Base-by-base conservation (phyloP, 129 eudicot genomes). In the Scalesia atractyloides region DNA sequence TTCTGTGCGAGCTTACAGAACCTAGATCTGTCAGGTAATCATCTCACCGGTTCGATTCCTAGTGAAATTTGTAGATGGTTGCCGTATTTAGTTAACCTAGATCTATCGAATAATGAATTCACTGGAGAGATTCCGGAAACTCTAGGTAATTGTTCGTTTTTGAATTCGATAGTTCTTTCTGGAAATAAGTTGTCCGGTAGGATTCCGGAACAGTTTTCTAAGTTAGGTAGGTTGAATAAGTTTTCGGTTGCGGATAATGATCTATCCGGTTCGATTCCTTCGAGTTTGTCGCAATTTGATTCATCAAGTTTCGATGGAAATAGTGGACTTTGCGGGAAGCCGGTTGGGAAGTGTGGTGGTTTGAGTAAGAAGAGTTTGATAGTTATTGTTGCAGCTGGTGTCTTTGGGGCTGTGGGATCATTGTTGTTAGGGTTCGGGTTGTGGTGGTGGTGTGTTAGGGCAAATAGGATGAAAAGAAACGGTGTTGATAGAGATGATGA, bases 361-460 rank as follows among this genome's bases (percentile, higher is more conserved):
- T 24, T 91, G 80, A 87, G 89, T 54, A 91, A 80, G 66, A 87
- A 70, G 81, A 87, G 57, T 82, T 49, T 87, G 9, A 82, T 76
- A 7, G 80, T 91, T 63, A 87, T 91, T 44, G 68, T 88, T 34
- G 95, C 89, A 0, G 95, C 95, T 0, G 95, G 95, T 18, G 95
- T 87, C 61, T 74, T 91, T 54, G 95, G 97, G 33, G 95, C 95
- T 1, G 91, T 84, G 0, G 95, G 78, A 8, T 85, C 97, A 1
- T 54, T 87, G 77, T 58, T 88, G 86, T 63, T 91, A 74, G 95
- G 85, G 68, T 81, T 91, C 72, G 95, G 97, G 34, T 37, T 84
- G 61, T 91, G 95, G 97, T 91, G 91, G 88, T 91, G 89, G 91
- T 88, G 69, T 53, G 67, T 67, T 5, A 78, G 73, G 70, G 53